Evolutionary conservation across 441 rosid genomes (phyloP).

Genomic region (Caryocar brasiliense): DNA sequence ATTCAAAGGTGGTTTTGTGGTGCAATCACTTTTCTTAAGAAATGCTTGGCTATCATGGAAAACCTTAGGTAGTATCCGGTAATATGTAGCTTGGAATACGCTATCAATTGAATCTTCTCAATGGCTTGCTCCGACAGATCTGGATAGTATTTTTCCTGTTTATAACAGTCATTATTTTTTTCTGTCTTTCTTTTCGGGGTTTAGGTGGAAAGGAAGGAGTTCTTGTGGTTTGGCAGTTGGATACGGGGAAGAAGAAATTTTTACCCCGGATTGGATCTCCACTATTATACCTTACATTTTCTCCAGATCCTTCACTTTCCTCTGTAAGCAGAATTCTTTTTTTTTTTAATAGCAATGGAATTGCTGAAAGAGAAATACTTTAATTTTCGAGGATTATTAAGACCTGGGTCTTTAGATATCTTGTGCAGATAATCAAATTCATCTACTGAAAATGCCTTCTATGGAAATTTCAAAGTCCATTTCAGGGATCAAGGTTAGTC

Average conservation of each 20-base stretch:
- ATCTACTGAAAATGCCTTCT: conserved; percentile 80
- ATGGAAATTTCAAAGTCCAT: conserved; percentile 79
- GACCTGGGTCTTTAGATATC: conserved; percentile 48
- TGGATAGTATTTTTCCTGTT: not conserved
- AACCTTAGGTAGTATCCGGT: not conserved
- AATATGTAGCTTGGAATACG: not conserved
- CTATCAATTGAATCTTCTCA: not conserved
- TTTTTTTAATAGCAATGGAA: conserved; percentile 1
- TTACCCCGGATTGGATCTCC: conserved; percentile 94
- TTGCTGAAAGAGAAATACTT: not conserved
- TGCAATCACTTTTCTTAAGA: not conserved
- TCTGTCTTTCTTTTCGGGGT: not conserved
- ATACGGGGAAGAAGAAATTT: conserved; percentile 91
- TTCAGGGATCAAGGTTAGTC: conserved; percentile 85
- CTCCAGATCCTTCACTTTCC: conserved; percentile 78
- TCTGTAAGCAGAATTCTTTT: conserved; percentile 45
- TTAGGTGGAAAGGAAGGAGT: conserved; percentile 98
- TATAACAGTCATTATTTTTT: not conserved
- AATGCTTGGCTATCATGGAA: not conserved
- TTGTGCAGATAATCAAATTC: conserved; percentile 97
- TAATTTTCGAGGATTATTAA: conserved; percentile 7
- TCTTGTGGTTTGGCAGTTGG: conserved; percentile 96
- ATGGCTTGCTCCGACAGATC: not conserved
- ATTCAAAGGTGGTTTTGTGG: not conserved
- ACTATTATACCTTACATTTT: conserved; percentile 53